Evolutionary conservation across 306 rosid species (phyloP).

Genomic region (Cotoneaster glaucophyllus): DNA sequence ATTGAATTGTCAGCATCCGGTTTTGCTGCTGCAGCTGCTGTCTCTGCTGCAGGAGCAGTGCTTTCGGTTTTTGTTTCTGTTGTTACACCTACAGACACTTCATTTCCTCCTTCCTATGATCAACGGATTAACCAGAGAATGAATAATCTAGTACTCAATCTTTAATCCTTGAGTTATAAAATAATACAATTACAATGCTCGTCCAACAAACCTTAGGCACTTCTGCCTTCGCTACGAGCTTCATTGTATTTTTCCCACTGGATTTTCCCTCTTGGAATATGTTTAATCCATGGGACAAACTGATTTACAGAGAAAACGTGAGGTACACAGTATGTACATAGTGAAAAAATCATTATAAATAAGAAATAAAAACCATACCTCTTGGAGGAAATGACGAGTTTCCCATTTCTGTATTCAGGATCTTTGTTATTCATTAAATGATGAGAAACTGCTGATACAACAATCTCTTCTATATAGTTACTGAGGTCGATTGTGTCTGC

Average conservation of each 20-base stretch:
- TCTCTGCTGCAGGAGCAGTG: slow-evolving; percentile 39
- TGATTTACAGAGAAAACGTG: slow-evolving; percentile 30
- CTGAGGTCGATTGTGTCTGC: slow-evolving; percentile 76
- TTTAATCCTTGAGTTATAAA: slow-evolving; percentile 4
- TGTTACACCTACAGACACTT: slow-evolving; percentile 25
- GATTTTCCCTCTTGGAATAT: slow-evolving; percentile 69
- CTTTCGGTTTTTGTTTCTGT: slow-evolving; percentile 46
- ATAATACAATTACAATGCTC: not conserved
- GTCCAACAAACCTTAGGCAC: slow-evolving; percentile 55
- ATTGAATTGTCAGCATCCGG: slow-evolving; percentile 32
- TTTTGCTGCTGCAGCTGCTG: slow-evolving; percentile 32
- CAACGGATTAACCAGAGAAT: not conserved
- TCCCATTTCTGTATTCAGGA: slow-evolving; percentile 89
- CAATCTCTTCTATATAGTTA: slow-evolving; percentile 86
- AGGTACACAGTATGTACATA: slow-evolving; percentile 2
- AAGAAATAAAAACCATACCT: slow-evolving; percentile 39
- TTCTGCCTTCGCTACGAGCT: slow-evolving; percentile 53
- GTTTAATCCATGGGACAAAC: slow-evolving; percentile 79
- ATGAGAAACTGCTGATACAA: slow-evolving; percentile 84
- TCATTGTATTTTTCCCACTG: slow-evolving; percentile 40
- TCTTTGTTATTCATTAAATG: slow-evolving; percentile 86
- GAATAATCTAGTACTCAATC: slow-evolving; percentile 6
- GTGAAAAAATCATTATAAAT: not conserved
- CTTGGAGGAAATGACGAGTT: slow-evolving; percentile 61
- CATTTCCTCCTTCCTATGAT: slow-evolving; percentile 34